Conservation (phyloP, 2,329 filamentous ascomycete genomes). For the Paecilomyces sp. region DNA sequence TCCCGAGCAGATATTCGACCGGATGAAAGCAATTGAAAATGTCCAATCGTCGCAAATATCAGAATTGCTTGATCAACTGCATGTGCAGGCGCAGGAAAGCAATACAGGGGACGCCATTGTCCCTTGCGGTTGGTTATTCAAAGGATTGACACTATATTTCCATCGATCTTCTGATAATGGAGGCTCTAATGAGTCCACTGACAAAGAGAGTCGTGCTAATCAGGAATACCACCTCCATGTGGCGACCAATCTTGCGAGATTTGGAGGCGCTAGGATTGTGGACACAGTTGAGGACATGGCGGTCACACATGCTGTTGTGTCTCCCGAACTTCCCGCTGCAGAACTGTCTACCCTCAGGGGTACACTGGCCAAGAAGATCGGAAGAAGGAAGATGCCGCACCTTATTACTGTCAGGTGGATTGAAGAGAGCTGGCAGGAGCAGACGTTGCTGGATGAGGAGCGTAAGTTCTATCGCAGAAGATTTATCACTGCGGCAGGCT, state of each 20-base stretch:
- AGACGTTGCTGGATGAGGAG: slow-evolving; percentile 75
- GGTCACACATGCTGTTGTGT: slow-evolving; percentile 68
- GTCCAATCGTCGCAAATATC: slow-evolving; percentile 35
- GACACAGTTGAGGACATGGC: slow-evolving; percentile 44
- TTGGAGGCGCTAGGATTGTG: slow-evolving; percentile 59
- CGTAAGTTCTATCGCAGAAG: slow-evolving; percentile 19
- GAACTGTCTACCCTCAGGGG: slow-evolving; percentile 31
- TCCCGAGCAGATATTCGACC: slow-evolving; percentile 27
- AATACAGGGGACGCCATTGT: slow-evolving; percentile 20
- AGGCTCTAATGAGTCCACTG: slow-evolving; percentile 1
- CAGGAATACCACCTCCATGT: slow-evolving; percentile 29
- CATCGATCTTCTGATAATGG: slow-evolving; percentile 12
- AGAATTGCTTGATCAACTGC: slow-evolving; percentile 49
- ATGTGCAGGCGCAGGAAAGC: slow-evolving; percentile 47
- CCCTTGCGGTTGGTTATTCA: slow-evolving; percentile 43
- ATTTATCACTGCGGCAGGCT: background rate
- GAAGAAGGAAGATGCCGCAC: slow-evolving; percentile 52
- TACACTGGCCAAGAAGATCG: slow-evolving; percentile 17
- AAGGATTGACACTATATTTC: slow-evolving; percentile 39
- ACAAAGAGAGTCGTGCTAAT: background rate
- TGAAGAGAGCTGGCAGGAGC: slow-evolving; percentile 70
- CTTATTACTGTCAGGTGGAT: slow-evolving; percentile 68
- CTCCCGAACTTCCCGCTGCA: slow-evolving; percentile 39
- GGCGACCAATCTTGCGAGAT: slow-evolving; percentile 54
- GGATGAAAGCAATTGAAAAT: slow-evolving; percentile 26